Conservation (phyloP, 768 basidiomycete genomes). For the Russula olivacea region DNA sequence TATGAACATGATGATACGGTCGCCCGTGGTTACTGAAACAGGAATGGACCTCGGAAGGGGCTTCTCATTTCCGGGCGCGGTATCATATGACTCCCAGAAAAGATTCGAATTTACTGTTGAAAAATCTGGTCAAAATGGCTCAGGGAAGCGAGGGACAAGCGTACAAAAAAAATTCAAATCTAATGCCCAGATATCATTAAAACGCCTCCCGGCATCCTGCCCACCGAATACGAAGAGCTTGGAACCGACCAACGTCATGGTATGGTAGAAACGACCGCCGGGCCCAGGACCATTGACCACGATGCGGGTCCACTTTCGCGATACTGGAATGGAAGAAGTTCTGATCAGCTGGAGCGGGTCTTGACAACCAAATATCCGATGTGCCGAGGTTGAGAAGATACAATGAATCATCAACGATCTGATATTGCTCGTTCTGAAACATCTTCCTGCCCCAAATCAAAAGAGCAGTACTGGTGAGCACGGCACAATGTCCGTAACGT, state of each 20-base stretch:
- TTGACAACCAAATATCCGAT: conserved; percentile 30
- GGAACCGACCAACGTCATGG: conserved; percentile 85
- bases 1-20: no score
- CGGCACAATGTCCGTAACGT: conserved; percentile 84
- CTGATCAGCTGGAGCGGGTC: not conserved
- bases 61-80: no score
- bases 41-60: no score
- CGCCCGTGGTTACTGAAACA: no score
- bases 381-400: conserved; percentile 91
- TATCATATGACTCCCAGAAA: conserved; percentile 49
- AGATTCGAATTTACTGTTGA: no score
- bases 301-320: conserved; percentile 92
- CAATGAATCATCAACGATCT: conserved; percentile 84
- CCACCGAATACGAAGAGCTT: conserved; percentile 95
- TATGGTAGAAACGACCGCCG: conserved; percentile 91
- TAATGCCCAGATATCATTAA: no score
- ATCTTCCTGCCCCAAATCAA: conserved; percentile 95
- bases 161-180: no score
- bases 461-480: conserved; percentile 89
- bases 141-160: no score
- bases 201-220: conserved; percentile 69
- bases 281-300: conserved; percentile 72
- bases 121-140: no score
- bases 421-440: conserved; percentile 47
- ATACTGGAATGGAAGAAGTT: conserved; percentile 44